Evolutionary conservation across 345 rosid genomes (phyloP), one percentile per base, ranked within the genome.

Genomic region (Pistacia integerrima): DNA sequence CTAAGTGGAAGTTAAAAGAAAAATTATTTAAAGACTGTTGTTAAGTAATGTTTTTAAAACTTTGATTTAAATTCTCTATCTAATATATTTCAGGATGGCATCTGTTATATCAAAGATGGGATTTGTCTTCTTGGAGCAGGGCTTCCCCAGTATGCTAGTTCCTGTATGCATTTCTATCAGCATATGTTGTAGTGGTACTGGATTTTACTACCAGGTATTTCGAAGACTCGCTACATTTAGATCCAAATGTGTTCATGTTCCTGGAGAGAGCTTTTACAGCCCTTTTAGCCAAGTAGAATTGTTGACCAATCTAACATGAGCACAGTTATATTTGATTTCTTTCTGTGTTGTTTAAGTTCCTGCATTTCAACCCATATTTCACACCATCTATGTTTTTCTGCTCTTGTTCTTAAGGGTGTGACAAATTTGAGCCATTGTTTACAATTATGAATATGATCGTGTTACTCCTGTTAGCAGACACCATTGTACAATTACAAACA

Each of bases 21-120:
- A 22, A 36, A 46, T 51, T 5, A 44, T 20, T 38, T 49, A n/a
- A 44, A 33, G 65, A 35, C 18, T 65, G 16, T 14, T 64, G 73
- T 63, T 66, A 8, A 41, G 22, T 55, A 60, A 33, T 28, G 33
- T 30, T 30, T 64, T 41, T 51, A 25, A 72, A 36, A 64, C 17
- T 8, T 54, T 64, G 30, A 49, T 33, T 56, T 57, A 65, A 12
- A 14, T 74, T 33, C 72, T 70, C 49, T n/a, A n/a, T 74, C 67
- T 74, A 51, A 75, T 75, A 72, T 59, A 79, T 77, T 83, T 85
- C 92, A 96, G 99, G 83, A 92, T 96, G 91, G 97, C 99, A 61
- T 91, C 98, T 60, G 99, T 96, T 56, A 88, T 93, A 81, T 96
- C 98, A 76, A 96, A 96, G 88, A 91, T 96, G 97, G 99, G 97